Percentiles rank a stretch among this genome's conserved stretches.
These are phyloP conservation scores for Cladosporium sp. DNA, from an alignment of 2,329 filamentous ascomycete species.

Conservation along the genomic window DNA sequence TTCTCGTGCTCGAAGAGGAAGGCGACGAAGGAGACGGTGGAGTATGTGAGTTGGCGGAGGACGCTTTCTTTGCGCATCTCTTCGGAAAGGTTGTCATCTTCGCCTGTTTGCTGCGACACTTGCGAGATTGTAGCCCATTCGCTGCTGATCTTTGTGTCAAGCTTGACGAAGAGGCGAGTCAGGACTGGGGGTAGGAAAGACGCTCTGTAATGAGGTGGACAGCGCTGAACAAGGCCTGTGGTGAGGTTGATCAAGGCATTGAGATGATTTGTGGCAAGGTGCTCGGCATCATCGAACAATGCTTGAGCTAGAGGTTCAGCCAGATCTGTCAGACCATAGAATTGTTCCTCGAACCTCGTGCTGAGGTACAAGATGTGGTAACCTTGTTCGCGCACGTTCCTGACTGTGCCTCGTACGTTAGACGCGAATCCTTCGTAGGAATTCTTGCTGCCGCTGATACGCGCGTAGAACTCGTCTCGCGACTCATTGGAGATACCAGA, in stretches of 20 bases:
- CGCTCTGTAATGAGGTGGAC: slow-evolving; percentile 72
- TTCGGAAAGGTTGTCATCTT: slow-evolving; percentile 74
- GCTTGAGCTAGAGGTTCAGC: slow-evolving; percentile 80
- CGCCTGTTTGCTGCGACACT: slow-evolving; percentile 61
- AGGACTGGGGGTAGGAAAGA: slow-evolving; percentile 85
- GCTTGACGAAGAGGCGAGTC: slow-evolving; percentile 76
- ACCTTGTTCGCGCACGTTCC: slow-evolving; percentile 86
- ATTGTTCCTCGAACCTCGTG: slow-evolving; percentile 80
- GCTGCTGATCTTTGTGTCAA: slow-evolving; percentile 80
- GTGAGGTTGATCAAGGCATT: slow-evolving; percentile 90
- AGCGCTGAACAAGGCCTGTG: slow-evolving; percentile 86
- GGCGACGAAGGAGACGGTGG: slow-evolving; percentile 86
- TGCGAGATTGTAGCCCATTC: slow-evolving; percentile 78
- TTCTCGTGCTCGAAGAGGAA: slow-evolving; percentile 72
- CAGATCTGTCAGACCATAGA: slow-evolving; percentile 86
- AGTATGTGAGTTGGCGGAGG: slow-evolving; percentile 86
- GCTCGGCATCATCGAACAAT: slow-evolving; percentile 77
- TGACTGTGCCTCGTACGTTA: slow-evolving; percentile 82
- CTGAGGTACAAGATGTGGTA: slow-evolving; percentile 95
- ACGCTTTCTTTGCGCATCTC: slow-evolving; percentile 99
- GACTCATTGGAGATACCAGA: slow-evolving; percentile 94
- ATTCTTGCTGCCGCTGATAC: slow-evolving; percentile 82
- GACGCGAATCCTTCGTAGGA: slow-evolving; percentile 94
- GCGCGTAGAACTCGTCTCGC: slow-evolving; percentile 93
- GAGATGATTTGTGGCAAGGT: slow-evolving; percentile 87